Percentiles rank a stretch among this genome's conserved stretches.
These are phyloP conservation scores for Cyclocybe cylindracea DNA, from an alignment of 768 basidiomycete species.

Conservation along the genomic window DNA sequence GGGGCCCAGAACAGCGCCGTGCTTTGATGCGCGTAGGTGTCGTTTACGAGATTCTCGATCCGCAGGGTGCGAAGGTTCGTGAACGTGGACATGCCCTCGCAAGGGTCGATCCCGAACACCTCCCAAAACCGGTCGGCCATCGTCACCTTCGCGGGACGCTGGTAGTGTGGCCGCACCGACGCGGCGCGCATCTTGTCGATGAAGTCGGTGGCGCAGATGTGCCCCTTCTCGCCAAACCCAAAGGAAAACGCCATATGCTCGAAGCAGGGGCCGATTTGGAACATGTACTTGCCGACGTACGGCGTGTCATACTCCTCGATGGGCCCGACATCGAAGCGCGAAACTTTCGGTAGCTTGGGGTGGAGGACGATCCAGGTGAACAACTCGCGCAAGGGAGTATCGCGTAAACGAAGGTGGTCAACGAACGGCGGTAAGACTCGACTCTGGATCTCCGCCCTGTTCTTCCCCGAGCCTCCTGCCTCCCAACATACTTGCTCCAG, in stretches of 20 bases:
- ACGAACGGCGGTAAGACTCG: neutral
- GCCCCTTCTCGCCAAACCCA: slow-evolving; percentile 3
- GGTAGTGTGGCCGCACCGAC: neutral
- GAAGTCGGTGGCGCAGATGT: slow-evolving; percentile 2
- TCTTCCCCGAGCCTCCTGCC: neutral
- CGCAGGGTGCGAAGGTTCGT: slow-evolving; percentile 5
- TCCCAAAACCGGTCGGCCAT: neutral
- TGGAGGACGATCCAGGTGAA: slow-evolving; percentile 8
- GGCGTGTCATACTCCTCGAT: slow-evolving; percentile 4
- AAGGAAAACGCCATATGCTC: slow-evolving; percentile 6
- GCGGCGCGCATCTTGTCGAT: neutral
- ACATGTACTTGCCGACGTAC: slow-evolving; percentile 3
- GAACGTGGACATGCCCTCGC: slow-evolving; percentile 1
- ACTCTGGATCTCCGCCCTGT: neutral
- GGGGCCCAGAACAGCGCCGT: slow-evolving; percentile 10
- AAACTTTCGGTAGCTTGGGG: neutral
- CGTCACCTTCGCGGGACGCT: neutral
- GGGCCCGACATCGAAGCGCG: slow-evolving; percentile 9
- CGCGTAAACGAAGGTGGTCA: neutral
- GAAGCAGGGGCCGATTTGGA: slow-evolving; percentile 1
- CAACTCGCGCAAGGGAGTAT: slow-evolving; percentile 4
- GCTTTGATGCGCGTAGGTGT: neutral
- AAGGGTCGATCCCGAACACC: slow-evolving; percentile 3
- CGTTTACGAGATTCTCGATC: slow-evolving; percentile 9
- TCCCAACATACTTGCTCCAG: slow-evolving; percentile 8